These are phyloP conservation scores for Pseudevernia furfuracea DNA, from an alignment of 495 filamentous ascomycete genomes.

Conservation along the genomic window DNA sequence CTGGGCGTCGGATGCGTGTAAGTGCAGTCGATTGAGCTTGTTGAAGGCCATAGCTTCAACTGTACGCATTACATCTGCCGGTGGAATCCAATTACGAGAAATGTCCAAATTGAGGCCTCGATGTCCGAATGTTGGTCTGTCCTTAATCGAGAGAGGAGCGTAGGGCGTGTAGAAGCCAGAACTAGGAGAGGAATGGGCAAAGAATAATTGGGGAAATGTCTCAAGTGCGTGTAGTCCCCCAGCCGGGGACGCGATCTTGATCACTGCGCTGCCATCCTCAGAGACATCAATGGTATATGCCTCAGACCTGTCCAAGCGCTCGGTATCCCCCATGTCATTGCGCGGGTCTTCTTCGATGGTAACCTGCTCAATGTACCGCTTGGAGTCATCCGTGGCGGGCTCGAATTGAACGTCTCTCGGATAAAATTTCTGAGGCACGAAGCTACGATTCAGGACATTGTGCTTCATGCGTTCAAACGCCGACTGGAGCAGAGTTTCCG, in stretches of 20 bases:
- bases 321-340: constrained; percentile 33
- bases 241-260: constrained; percentile 45
- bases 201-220: constrained; percentile 47
- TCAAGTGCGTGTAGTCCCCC: constrained; percentile 54
- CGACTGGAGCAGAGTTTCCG: constrained; percentile 31
- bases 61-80: constrained; percentile 54
- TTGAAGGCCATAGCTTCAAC: constrained; percentile 68
- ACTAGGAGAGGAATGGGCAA: constrained; percentile 31
- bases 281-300: constrained; percentile 47
- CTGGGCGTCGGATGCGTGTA: constrained; percentile 73
- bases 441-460: constrained; percentile 52
- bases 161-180: constrained; percentile 28
- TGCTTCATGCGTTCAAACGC: constrained; percentile 39
- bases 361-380: constrained; percentile 33
- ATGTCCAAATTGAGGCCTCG: constrained; percentile 69
- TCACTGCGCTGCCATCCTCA: constrained; percentile 32
- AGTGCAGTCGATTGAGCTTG: constrained; percentile 71
- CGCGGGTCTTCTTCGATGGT: constrained; percentile 24
- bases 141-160: constrained; percentile 21
- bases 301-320: not conserved
- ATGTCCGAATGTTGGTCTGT: constrained; percentile 55
- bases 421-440: constrained; percentile 70
- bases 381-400: constrained; percentile 40
- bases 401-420: constrained; percentile 51
- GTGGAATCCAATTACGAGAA: constrained; percentile 55